Evolutionary conservation across 441 rosid species (phyloP).

Genomic region (Theobroma grandiflorum): DNA sequence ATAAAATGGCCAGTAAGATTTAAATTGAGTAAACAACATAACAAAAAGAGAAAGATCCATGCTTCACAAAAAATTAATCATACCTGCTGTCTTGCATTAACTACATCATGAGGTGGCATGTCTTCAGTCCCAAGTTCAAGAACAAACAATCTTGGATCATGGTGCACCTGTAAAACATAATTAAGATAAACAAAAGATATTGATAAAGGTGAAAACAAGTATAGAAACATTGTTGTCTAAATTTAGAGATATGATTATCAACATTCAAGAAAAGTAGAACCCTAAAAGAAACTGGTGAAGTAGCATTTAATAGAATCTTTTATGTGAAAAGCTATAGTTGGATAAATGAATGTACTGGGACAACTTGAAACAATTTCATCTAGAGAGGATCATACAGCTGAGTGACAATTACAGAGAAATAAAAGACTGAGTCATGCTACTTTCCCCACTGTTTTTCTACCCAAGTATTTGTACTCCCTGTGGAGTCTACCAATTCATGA

Average conservation of each 20-base stretch:
- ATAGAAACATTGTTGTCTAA: not conserved
- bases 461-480: too few species aligned
- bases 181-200: conserved; percentile 28
- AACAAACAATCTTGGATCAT: conserved; percentile 65
- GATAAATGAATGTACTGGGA: not conserved
- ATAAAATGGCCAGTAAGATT: conserved; percentile 5
- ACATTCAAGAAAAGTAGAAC: conserved; percentile 4
- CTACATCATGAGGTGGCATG: conserved; percentile 91
- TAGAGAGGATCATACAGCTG: not conserved
- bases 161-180: conserved; percentile 58
- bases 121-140: conserved; percentile 97
- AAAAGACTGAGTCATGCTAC: not conserved
- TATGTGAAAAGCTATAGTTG: not conserved
- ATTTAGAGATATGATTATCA: not conserved
- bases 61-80: conserved; percentile 32
- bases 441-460: too few species aligned
- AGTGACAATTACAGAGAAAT: not conserved
- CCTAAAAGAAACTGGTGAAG: conserved; percentile 5
- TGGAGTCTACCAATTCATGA: too few species aligned
- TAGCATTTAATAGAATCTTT: not conserved
- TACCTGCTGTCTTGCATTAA: conserved; percentile 86
- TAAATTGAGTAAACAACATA: conserved; percentile 12
- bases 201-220: conserved; percentile 12
- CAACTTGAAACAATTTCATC: conserved; percentile 8
- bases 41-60: conserved; percentile 26